A percentile compares a stretch with the other conserved stretches of the same genome.
phyloP scores from a whole-genome alignment of 768 basidiomycete species.

The Rubroboletus satanas region DNA sequence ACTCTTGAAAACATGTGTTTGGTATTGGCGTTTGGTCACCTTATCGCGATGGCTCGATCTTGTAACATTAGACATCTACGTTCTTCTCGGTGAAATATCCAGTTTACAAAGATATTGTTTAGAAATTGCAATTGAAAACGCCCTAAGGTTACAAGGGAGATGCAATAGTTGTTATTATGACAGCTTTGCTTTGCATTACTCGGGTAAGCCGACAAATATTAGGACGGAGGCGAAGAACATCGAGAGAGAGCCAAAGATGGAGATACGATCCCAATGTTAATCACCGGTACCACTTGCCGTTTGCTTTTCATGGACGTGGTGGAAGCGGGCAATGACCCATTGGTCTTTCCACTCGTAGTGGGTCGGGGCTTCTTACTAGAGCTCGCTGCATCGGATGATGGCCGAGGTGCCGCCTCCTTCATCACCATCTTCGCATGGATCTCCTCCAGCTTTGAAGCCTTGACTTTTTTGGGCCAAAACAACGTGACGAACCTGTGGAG shows the following conservation, averaged over 20 bases:
- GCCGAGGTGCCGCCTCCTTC: conserved; percentile 70
- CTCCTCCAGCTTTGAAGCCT: conserved; percentile 87
- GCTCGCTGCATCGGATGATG: conserved; percentile 44
- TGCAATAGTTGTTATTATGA: conserved; percentile 27
- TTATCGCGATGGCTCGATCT: conserved; percentile 10
- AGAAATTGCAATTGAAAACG: conserved; percentile 14
- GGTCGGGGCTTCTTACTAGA: conserved; percentile 59
- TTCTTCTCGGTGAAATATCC: conserved; percentile 12
- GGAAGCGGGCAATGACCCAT: conserved; percentile 46
- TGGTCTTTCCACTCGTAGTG: conserved; percentile 46
- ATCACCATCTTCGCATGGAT: conserved; percentile 96
- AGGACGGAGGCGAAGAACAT: conserved; percentile 15
- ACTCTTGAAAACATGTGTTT: conserved; percentile 10
- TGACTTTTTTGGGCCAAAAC: conserved; percentile 98
- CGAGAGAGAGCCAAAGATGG: conserved; percentile 24
- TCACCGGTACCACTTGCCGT: conserved; percentile 62
- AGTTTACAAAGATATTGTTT: conserved; percentile 11
- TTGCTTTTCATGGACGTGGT: conserved; percentile 45
- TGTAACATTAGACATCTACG: conserved; percentile 21
- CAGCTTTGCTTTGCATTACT: conserved; percentile 25
- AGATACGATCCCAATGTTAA: conserved; percentile 7
- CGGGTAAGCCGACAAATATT: conserved; percentile 21
- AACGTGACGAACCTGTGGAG: conserved; percentile 78
- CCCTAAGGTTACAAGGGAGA: conserved; percentile 23
- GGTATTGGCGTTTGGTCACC: background rate